Evolutionary conservation across 495 filamentous ascomycete genomes (phyloP), one percentile per base, ranked within the genome.

Genomic region (Penicillium robsamsonii): DNA sequence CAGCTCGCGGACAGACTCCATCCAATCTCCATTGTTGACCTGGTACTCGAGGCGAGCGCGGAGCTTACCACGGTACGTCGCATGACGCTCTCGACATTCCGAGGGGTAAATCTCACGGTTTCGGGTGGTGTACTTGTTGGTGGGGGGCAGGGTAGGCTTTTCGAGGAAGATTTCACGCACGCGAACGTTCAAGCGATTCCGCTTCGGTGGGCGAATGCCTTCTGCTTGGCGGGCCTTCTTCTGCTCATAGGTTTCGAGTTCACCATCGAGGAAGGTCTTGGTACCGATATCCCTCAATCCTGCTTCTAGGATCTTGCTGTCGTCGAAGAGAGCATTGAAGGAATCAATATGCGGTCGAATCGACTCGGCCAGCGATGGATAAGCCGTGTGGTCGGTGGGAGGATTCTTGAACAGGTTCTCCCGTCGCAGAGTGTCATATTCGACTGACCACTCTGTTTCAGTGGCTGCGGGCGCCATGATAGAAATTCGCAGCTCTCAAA

Each of bases 81-180:
- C 86, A 80, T 97, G 93, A 46, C 94, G 81, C 73, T 98, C 93
- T 77, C 94, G 82, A 74, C 91, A 96, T 75, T 98, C 94, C 11
- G 94, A 85, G 3, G 94, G 94, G 51, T 90, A 84, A 51, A 98
- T 92, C 57, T 93, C 87, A 65, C 91, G 82, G 63, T 90, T 88
- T 46, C 73, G 79, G 52, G 83, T 82, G 57, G 84, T 84, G 62
- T 85, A 86, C 67, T 95, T 96, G 75, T 96, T 96, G 56, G 79
- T 79, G 3, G 82, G 70, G 3, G 92, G 91, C 8, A 96, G 75
- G 42, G 76, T 72, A 11, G 91, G 81, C 71, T 87, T 92, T 42
- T 90, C 87, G 52, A 96, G 79, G 60, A 87, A 88, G 54, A 96
- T 75, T 56, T 91, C 85, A 63, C 81, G 88, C 60, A 91, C 85